Evolutionary conservation across 371 early-diverging fungal genomes (phyloP).

Genomic region (Circinella umbellata): DNA sequence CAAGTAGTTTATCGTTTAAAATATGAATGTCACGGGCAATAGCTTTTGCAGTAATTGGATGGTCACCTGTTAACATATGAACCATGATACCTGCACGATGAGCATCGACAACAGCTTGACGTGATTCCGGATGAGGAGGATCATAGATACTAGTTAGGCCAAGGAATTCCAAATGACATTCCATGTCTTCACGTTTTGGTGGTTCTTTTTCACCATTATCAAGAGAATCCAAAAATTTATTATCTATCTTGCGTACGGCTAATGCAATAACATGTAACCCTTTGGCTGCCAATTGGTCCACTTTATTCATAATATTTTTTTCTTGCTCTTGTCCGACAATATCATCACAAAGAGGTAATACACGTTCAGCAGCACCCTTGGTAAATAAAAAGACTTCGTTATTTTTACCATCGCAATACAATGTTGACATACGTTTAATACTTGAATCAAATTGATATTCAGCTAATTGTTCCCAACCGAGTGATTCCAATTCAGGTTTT

Average conservation of each 20-base stretch:
- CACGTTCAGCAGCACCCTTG: slow-evolving; percentile 83
- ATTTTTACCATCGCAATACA: slow-evolving; percentile 65
- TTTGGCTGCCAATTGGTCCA: slow-evolving; percentile 64
- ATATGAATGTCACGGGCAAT: slow-evolving; percentile 94
- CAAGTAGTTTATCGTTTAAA: slow-evolving; percentile 57
- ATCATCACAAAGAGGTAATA: slow-evolving; percentile 59
- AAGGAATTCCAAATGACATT: slow-evolving; percentile 79
- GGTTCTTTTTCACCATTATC: slow-evolving; percentile 42
- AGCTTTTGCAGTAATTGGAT: slow-evolving; percentile 90
- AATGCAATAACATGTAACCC: slow-evolving; percentile 71
- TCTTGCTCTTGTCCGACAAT: slow-evolving; percentile 33
- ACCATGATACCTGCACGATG: slow-evolving; percentile 93
- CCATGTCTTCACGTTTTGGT: slow-evolving; percentile 65
- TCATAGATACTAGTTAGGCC: slow-evolving; percentile 95
- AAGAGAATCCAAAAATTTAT: slow-evolving; percentile 20
- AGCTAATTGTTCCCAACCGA: slow-evolving; percentile 69
- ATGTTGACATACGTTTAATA: slow-evolving; percentile 92
- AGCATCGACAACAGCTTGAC: slow-evolving; percentile 83
- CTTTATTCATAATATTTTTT: slow-evolving; percentile 47
- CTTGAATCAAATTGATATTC: slow-evolving; percentile 88
- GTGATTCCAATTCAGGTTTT: slow-evolving; percentile 54
- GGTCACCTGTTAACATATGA: slow-evolving; percentile 96
- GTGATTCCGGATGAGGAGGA: slow-evolving; percentile 83
- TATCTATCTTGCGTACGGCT: slow-evolving; percentile 54
- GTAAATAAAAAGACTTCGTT: slow-evolving; percentile 47